Base-by-base conservation (phyloP, 306 rosid genomes). In the Castanopsis chinensis region DNA sequence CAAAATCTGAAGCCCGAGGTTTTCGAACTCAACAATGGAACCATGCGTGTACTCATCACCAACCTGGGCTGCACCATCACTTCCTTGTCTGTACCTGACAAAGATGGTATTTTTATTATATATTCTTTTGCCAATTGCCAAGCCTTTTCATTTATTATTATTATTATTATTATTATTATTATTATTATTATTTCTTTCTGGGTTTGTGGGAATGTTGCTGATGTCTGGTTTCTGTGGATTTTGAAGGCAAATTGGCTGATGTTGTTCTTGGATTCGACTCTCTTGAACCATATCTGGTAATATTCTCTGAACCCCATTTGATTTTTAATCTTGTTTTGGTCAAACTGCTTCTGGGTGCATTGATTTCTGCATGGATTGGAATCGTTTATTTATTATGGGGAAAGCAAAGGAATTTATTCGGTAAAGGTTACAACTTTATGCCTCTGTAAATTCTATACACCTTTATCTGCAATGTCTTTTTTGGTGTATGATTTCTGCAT, bases 231-330 rank as follows among this genome's bases (percentile, higher is more conserved):
- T 49, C 68, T 41, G 33, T 75, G 54, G 25, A 45, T 45, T 78
- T 81, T 82, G 78, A 74, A 94, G 99, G 98, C 5, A 87, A 79
- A 28, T 86, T 86, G 85, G 92, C 87, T 45, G 99, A 95, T 80
- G 91, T 95, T 75, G 99, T 95, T 83, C 99, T 95, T 43, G 99
- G 99, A 74, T 93, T 95, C 77, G 98, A 93, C 79, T 81, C 92
- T 41, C 77, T 93, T 32, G 99, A 95, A 18, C 91, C 97, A 2
- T 95, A 95, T 85, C 79, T 86, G 96, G 98, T 91, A 76, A 74
- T 21, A 41, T 71, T 73, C 9, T 30, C 37, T 58, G 20, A 32
- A 72, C 6, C 72, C 72, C 78, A 8, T 77, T 17, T 51, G 67
- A 41, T 21, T 80, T 89, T n/a, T 13, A 33, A 21, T 67, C 55